Evolutionary conservation across 176 grass and related monocot species (phyloP), one percentile per base, ranked within the genome.

Genomic region (Carex littledalei): DNA sequence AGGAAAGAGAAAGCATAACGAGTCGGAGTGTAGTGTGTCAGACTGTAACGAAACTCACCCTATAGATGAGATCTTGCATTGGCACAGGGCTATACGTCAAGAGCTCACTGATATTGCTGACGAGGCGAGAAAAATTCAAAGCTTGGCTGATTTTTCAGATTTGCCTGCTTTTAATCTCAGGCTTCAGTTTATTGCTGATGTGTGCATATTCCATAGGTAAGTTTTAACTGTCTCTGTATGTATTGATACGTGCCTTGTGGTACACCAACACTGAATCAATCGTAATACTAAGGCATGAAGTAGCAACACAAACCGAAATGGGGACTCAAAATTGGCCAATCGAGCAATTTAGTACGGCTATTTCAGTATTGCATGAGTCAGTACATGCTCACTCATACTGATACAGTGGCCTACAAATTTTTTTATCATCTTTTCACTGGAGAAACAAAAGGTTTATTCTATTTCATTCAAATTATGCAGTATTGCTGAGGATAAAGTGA

Each of bases 141-240:
- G 85, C 47, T 91, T 93, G 82, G 88, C 81, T 21, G 90, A 96
- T 87, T 99, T 99, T 89, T 92, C 97, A 91, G 90, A 96, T 82
- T 90, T 99, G 86, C 91, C 90, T 92, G 73, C 78, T 43, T 94
- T 99, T 79, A 94, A 91, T 84, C 60, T 79, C 11, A 96, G 97
- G 67, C 91, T 99, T 86, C 91, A 99, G 77, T 96, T 99, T 88
- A 88, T 99, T 84, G 97, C 93, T 82, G 93, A 99, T 91, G 90
- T 99, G 77, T 99, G 97, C 89, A 94, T 96, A 67, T 99, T 94
- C 81, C 97, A 99, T 64, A 99, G 97, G 97, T 91, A 87, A 68
- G 52, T 78, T 34, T 78, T 78, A 57, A 56, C 50, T n/a, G 13
- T 56, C 52, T 77, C 47, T 8, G 26, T 78, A 57, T 78, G n/a